Percentiles rank a stretch among this genome's conserved stretches.
phyloP scores from a whole-genome alignment of 2,329 filamentous ascomycete genomes.

The Trichoderma koningiopsis region DNA sequence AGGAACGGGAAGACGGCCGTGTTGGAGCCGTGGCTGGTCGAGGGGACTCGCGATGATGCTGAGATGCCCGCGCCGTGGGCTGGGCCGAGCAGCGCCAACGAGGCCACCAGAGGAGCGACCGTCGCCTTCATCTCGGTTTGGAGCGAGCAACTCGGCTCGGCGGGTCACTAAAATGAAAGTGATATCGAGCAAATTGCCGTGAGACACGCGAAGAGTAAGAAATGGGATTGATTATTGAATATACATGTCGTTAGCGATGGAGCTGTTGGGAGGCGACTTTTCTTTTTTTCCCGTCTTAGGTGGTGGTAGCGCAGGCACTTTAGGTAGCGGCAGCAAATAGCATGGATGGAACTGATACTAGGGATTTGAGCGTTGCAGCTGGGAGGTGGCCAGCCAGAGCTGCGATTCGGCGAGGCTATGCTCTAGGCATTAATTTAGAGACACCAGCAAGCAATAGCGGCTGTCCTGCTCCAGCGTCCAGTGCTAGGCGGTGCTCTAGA shows the following conservation, averaged over 20 bases:
- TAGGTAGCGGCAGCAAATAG: not conserved
- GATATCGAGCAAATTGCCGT: not conserved
- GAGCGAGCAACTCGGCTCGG: constrained; percentile 26
- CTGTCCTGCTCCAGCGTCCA: not conserved
- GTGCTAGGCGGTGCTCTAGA: not conserved
- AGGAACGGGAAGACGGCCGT: constrained; percentile 49
- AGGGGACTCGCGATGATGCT: constrained; percentile 31
- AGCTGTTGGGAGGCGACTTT: not conserved
- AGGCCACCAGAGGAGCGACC: constrained; percentile 27
- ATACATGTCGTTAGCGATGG: constrained; percentile 2
- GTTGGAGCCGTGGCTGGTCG: constrained; percentile 27
- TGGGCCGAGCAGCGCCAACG: constrained; percentile 34
- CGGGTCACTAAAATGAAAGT: constrained; percentile 9
- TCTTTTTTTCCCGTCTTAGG: not conserved
- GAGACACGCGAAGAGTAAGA: not conserved
- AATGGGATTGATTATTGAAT: not conserved
- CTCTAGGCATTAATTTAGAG: not conserved
- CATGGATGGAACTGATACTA: not conserved
- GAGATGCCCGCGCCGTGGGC: constrained; percentile 38
- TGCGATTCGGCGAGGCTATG: constrained; percentile 2
- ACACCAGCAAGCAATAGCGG: not conserved
- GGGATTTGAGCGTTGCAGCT: not conserved
- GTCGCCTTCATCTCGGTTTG: constrained; percentile 32
- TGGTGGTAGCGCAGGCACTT: not conserved
- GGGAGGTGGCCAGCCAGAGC: not conserved